Percentiles rank a stretch among this genome's conserved stretches.
phyloP scores from a whole-genome alignment of 805 yeast species.

The Candida manassasensis region DNA sequence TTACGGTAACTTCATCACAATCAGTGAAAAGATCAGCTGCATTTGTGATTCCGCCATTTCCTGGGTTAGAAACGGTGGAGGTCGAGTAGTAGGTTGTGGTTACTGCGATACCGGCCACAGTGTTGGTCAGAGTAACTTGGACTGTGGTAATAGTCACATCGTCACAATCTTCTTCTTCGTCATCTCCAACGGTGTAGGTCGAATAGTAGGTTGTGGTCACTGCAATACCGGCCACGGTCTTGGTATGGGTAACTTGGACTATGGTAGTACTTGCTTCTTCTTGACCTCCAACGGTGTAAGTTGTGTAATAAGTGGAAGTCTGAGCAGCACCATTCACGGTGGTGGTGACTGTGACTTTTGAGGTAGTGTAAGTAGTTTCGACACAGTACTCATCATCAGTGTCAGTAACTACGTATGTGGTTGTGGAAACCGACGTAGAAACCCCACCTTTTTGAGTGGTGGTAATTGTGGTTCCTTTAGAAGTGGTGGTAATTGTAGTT shows the following conservation, averaged over 20 bases:
- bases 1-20: conserved; percentile 4
- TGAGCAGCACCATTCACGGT: neutral
- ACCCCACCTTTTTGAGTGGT: conserved; percentile 1
- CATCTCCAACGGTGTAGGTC: neutral
- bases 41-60: neutral
- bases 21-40: conserved; percentile 2
- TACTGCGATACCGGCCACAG: neutral
- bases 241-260: neutral
- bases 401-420: neutral
- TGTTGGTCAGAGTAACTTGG: neutral
- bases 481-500: neutral
- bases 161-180: conserved; percentile 5
- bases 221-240: neutral
- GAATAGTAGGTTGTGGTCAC: neutral
- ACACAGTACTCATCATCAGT: conserved; percentile 9
- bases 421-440: neutral
- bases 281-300: neutral
- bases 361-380: conserved; percentile 2
- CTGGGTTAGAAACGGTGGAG: conserved; percentile 1
- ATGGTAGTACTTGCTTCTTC: conserved; percentile 1
- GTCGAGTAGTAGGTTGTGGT: conserved; percentile 3
- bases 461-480: conserved; percentile 4
- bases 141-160: neutral
- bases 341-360: neutral
- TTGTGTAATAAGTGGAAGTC: neutral